Base-by-base conservation (phyloP, 2,329 filamentous ascomycete genomes). In the Colletotrichum horii region DNA sequence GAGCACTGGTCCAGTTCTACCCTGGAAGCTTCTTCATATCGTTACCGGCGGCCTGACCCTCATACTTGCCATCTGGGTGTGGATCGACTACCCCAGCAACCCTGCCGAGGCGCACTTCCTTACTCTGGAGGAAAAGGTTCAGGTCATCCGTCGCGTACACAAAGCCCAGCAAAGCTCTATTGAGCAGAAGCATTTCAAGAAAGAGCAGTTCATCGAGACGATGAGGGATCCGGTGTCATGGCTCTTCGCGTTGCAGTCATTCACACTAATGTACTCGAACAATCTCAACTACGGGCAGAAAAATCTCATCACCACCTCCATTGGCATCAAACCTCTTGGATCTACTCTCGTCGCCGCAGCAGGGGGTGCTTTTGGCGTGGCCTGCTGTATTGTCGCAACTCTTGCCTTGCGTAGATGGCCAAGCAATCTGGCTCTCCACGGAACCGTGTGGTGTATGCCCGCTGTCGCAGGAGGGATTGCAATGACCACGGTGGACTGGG, bases 21-120 rank as follows among this genome's bases (percentile, higher is more conserved):
- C 83, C 3, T 85, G 85, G 84, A 85, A 86, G 74, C 76, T 85
- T 1, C 83, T 85, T 65, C 85, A 85, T 81, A 82, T 87, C 14
- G 79, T 84, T 38, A 85, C 83, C 0, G 85, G 85, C 3, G 81
- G 81, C 0, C 61, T 85, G 1, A 84, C 85, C 0, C 66, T 86
- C 0, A 2, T 85, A 2, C 78, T 86, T 1, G 79, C 84, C 1
- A 71, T 83, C 2, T 81, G 80, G 48, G 82, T 84, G 26, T 83
- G 83, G 79, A 81, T 86, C 48, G 77, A 79, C 32, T 84, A 84
- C 48, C 73, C 75, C 8, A 71, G 70, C 76, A 77, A 77, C 43
- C 76, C 72, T 6, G 77, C 78, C 28, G 76, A 73, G 6, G 76
- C 76, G 8, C 75, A 65, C 12, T 83, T 83, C 67, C 69, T 83